Evolutionary conservation across 768 basidiomycete genomes (phyloP).

Genomic region (Hericium rajendrae): DNA sequence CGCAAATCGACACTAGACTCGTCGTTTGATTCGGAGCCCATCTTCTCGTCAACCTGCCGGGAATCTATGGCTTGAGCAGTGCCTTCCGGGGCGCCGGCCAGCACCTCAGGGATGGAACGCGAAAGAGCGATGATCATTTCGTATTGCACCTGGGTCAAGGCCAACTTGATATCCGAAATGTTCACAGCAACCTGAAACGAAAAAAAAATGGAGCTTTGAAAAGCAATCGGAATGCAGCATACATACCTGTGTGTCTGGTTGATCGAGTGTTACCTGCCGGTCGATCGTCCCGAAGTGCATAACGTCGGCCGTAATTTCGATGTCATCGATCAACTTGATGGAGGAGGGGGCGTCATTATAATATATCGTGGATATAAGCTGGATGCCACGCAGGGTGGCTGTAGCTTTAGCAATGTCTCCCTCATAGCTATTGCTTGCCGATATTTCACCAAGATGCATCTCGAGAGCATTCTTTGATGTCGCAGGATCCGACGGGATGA

Average conservation of each 20-base stretch:
- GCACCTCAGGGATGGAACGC: conserved; percentile 58
- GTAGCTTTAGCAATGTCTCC: conserved; percentile 45
- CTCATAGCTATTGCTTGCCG: conserved; percentile 67
- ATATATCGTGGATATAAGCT: conserved; percentile 60
- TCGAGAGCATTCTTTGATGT: conserved; percentile 59
- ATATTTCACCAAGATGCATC: conserved; percentile 83
- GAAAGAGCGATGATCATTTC: conserved; percentile 54
- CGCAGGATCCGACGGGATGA: conserved; percentile 68
- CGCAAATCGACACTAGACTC: conserved; percentile 29
- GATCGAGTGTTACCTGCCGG: conserved; percentile 34
- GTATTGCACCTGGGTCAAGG: conserved; percentile 82
- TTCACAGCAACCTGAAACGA: conserved; percentile 49
- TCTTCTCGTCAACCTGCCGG: conserved; percentile 5
- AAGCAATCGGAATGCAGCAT: neutral
- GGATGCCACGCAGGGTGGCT: conserved; percentile 77
- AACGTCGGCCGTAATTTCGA: conserved; percentile 61
- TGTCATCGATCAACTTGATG: conserved; percentile 89
- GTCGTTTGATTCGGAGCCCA: conserved; percentile 10
- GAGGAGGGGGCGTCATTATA: conserved; percentile 38
- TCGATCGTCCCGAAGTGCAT: conserved; percentile 52
- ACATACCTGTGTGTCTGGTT: conserved; percentile 70
- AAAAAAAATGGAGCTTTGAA: neutral
- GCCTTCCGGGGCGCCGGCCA: conserved; percentile 40
- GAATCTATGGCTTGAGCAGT: conserved; percentile 18
- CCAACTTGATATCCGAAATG: conserved; percentile 77